These are phyloP conservation scores for Herpomyces periplanetae DNA, from an alignment of 2,329 filamentous ascomycete genomes.

Conservation along the genomic window DNA sequence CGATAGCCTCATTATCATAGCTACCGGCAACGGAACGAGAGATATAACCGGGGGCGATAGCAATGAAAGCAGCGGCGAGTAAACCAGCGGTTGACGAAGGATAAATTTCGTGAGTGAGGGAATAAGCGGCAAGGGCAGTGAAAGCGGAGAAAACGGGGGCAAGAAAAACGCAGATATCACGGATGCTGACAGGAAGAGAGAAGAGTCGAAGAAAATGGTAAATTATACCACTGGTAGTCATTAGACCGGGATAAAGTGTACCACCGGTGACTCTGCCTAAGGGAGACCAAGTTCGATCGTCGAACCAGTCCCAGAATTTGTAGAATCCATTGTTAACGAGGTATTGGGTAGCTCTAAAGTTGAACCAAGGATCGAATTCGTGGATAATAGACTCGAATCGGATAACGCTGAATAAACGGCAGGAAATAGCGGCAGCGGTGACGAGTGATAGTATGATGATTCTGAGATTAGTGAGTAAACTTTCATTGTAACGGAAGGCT, in stretches of 20 bases:
- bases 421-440: conserved; percentile 58
- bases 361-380: conserved; percentile 99
- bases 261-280: conserved; percentile 90
- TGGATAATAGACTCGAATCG: conserved; percentile 98
- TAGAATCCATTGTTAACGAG: conserved; percentile 88
- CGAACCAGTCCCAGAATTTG: conserved; percentile 99
- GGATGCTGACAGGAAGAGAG: conserved; percentile 74
- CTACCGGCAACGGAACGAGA: conserved; percentile 87
- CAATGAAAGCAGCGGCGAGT: conserved; percentile 79
- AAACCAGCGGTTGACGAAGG: conserved; percentile 77
- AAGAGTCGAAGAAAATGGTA: conserved; percentile 70
- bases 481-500: too few species aligned
- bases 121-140: conserved; percentile 66
- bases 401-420: conserved; percentile 90
- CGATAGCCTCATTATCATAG: conserved; percentile 97
- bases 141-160: conserved; percentile 77
- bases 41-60: conserved; percentile 86
- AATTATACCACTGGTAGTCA: conserved; percentile 92
- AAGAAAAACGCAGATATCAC: conserved; percentile 89
- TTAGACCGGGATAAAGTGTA: conserved; percentile 88
- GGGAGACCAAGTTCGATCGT: conserved; percentile 97
- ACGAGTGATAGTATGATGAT: conserved; percentile 68
- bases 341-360: conserved; percentile 93
- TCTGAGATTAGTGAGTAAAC: too few species aligned
- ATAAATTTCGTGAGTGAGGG: conserved; percentile 87